Evolutionary conservation across 306 rosid species (phyloP), one percentile per base, ranked within the genome.

Genomic region (Begonia fuchsioides): DNA sequence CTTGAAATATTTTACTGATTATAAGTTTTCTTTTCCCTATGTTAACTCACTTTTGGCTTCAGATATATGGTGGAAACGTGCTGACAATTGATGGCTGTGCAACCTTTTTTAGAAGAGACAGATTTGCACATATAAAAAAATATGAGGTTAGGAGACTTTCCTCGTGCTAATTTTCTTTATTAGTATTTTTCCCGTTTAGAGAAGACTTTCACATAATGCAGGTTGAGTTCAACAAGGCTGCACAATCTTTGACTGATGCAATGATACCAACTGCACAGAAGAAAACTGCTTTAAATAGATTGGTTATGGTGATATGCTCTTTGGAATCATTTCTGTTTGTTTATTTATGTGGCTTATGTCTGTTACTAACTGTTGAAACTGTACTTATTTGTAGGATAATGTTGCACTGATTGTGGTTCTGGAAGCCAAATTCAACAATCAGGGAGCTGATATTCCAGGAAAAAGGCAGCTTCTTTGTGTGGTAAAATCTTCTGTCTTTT

Each of bases 141-240:
- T 90, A 90, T 40, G 98, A 90, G 98, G 98, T 84, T 47, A 44
- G 76, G 66, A 60, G 59, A 18, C 61, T 39, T 49, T 26, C 14
- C 45, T 10, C 14, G 13, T 11, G 12, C 12, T 6, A 41, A n/a
- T 48, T 68, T 65, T 26, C 15, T 20, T 8, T 2, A n/a, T 63
- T 20, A 44, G 38, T 32, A 44, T 41, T 32, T 62, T 47, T 57
- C 51, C 50, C 41, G 47, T 35, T 56, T 49, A 47, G 32, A 58
- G 48, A 50, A 35, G 44, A 32, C n/a, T 53, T 60, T 13, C 51
- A 55, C 56, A 53, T 61, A 62, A 14, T 77, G 68, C 86, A 92
- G 98, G 98, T 92, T 71, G 98, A 85, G 59, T 92, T 92, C 55
- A 85, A 92, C 49, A 85, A 85, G 72, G 96, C 96, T 73, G 98